Conservation (phyloP, 1,284 basidiomycete genomes). For the Sanghuangporus weigelae region DNA sequence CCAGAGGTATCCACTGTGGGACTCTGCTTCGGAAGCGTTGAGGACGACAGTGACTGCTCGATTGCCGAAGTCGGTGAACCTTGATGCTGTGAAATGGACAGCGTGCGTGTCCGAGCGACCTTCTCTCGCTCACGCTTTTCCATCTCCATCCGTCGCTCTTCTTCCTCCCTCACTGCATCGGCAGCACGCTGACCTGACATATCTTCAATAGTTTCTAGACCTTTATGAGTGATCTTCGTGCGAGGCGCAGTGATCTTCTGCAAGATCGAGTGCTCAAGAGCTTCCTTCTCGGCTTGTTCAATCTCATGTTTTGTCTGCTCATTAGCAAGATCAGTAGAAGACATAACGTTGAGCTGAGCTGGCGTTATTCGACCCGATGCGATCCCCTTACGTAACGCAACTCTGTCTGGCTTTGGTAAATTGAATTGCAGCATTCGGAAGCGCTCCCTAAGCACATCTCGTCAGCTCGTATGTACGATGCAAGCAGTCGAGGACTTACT, state of each 20-base stretch:
- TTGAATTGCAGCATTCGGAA: constrained; percentile 82
- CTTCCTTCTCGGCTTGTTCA: constrained; percentile 72
- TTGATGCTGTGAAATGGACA: constrained; percentile 24
- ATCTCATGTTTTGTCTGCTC: constrained; percentile 79
- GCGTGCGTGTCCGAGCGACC: constrained; percentile 45
- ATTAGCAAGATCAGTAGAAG: constrained; percentile 78
- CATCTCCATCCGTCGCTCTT: constrained; percentile 49
- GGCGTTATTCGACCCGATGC: constrained; percentile 59
- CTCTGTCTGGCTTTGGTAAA: constrained; percentile 68
- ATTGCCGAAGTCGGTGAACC: constrained; percentile 15
- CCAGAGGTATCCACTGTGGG: constrained; percentile 39
- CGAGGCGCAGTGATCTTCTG: constrained; percentile 66
- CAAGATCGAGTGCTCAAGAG: constrained; percentile 77
- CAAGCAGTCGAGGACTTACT: constrained; percentile 40
- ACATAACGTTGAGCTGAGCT: constrained; percentile 72
- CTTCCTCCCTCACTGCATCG: constrained; percentile 46
- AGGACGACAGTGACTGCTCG: constrained; percentile 21
- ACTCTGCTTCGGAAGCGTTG: constrained; percentile 32
- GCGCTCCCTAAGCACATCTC: constrained; percentile 53
- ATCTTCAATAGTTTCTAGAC: constrained; percentile 81
- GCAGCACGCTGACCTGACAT: constrained; percentile 45
- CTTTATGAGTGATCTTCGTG: constrained; percentile 87
- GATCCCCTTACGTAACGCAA: constrained; percentile 70
- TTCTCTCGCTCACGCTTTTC: constrained; percentile 61
- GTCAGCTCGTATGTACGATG: background rate